Conservation (phyloP, 768 basidiomycete genomes). For the Lactarius sanguifluus region DNA sequence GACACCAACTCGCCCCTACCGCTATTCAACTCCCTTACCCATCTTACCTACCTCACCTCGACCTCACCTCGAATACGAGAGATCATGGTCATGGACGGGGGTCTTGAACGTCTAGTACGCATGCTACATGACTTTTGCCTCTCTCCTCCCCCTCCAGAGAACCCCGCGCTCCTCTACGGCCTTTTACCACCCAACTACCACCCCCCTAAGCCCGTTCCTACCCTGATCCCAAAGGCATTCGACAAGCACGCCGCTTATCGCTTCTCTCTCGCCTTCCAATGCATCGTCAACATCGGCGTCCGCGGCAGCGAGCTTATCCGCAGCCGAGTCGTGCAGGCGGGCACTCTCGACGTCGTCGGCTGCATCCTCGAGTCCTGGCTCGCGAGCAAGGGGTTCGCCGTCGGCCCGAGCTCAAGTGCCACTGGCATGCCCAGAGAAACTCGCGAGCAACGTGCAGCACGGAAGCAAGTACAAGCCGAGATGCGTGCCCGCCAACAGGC, state of each 20-base stretch:
- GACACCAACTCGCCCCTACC: conserved; percentile 60
- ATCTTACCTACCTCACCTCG: conserved; percentile 94
- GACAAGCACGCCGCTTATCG: conserved; percentile 86
- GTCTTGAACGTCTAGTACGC: conserved; percentile 90
- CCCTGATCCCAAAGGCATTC: conserved; percentile 64
- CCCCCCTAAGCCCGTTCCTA: conserved; percentile 54
- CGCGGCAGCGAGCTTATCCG: conserved; percentile 91
- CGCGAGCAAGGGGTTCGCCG: conserved; percentile 81
- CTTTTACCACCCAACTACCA: conserved; percentile 64
- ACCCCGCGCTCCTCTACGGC: conserved; percentile 73
- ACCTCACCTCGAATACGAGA: conserved; percentile 97
- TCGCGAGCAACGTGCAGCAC: conserved; percentile 66
- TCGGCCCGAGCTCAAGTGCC: conserved; percentile 76
- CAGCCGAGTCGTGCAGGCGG: conserved; percentile 90
- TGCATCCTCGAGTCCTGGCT: conserved; percentile 94
- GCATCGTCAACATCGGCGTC: conserved; percentile 95
- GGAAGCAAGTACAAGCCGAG: conserved; percentile 56
- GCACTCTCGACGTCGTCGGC: conserved; percentile 90
- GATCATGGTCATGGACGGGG: conserved; percentile 97
- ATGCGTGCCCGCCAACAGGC: conserved; percentile 62
- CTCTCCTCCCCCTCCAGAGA: conserved; percentile 78
- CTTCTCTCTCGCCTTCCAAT: conserved; percentile 93
- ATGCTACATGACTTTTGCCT: conserved; percentile 89
- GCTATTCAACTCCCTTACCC: conserved; percentile 91
- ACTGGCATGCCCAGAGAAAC: conserved; percentile 74